These are phyloP conservation scores for Takashimella koratensis DNA, from an alignment of 1,284 basidiomycete genomes.

Conservation along the genomic window DNA sequence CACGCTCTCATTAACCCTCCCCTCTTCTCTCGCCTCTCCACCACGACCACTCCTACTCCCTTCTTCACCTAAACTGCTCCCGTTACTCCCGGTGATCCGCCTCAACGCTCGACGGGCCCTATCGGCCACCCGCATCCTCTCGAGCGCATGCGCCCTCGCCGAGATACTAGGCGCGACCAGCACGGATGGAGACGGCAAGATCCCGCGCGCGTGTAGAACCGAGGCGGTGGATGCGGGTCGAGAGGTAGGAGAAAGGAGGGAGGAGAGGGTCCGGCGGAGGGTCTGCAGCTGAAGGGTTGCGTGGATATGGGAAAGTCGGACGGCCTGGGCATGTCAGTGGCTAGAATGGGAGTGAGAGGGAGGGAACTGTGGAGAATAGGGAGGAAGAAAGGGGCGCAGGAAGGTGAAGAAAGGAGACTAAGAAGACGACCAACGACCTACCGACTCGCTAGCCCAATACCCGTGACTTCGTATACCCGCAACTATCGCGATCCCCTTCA, in stretches of 20 bases:
- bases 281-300: constrained; percentile 10
- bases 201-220: constrained; percentile 7
- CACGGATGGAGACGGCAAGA: constrained; percentile 11
- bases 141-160: constrained; percentile 15
- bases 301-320: constrained; percentile 21
- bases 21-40: no score
- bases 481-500: constrained; percentile 22
- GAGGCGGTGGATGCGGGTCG: constrained; percentile 12
- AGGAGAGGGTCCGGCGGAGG: constrained; percentile 13
- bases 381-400: neutral
- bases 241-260: constrained; percentile 6
- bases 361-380: neutral
- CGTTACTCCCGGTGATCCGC: constrained; percentile 2
- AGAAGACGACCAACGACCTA: constrained; percentile 3
- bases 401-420: neutral
- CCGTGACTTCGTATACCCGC: constrained; percentile 10
- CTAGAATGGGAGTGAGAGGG: neutral
- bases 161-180: constrained; percentile 7
- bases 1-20: constrained; percentile 7
- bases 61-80: no score
- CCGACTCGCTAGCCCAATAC: constrained; percentile 21
- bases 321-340: constrained; percentile 15
- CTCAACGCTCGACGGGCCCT: constrained; percentile 10
- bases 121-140: constrained; percentile 9
- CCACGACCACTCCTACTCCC: no score